phyloP scores from a whole-genome alignment of 345 rosid species.

The Corchorus olitorius region DNA sequence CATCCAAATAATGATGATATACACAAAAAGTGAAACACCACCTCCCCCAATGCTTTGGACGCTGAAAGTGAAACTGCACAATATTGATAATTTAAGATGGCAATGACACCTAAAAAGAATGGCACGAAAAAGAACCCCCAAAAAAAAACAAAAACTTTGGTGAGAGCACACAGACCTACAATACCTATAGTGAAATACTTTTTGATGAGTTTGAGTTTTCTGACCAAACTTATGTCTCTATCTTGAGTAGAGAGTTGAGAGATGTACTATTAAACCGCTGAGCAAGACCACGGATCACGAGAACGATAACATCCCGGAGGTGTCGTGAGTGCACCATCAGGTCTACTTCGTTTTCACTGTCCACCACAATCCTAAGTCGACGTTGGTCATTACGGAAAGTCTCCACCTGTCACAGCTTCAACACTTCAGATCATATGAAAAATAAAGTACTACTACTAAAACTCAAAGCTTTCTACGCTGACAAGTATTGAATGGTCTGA shows the following conservation, averaged over 20 bases:
- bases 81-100: conserved; percentile 7
- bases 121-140: no score
- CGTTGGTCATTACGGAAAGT: conserved; percentile 82
- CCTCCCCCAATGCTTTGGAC: background rate
- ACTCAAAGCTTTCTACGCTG: background rate
- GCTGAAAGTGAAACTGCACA: conserved; percentile 14
- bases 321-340: conserved; percentile 84
- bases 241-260: conserved; percentile 89
- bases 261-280: conserved; percentile 96
- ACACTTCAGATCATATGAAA: background rate
- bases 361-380: conserved; percentile 82
- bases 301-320: conserved; percentile 72
- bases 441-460: background rate
- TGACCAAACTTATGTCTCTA: conserved; percentile 45
- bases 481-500: background rate
- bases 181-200: background rate
- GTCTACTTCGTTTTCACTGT: conserved; percentile 80
- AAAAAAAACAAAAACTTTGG: background rate
- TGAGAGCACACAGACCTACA: background rate
- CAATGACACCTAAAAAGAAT: conserved; percentile 1
- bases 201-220: conserved; percentile 1
- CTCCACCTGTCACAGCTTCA: conserved; percentile 57
- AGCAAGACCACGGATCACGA: conserved; percentile 87
- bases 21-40: background rate
- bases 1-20: background rate